Evolutionary conservation across 78 protist genomes (phyloP).

Genomic region (Acrasis kona): DNA sequence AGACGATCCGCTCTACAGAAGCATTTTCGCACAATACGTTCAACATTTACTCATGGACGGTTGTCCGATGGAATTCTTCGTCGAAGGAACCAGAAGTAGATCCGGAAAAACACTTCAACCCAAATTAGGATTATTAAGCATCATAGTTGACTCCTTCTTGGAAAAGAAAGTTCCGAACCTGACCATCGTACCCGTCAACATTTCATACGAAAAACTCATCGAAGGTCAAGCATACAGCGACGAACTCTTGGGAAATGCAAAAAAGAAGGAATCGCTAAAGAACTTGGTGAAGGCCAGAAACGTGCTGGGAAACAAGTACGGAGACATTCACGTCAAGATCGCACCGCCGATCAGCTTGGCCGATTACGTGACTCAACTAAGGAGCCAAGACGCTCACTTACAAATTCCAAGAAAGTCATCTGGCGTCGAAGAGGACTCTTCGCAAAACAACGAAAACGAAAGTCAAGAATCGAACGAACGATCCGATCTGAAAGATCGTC

Average conservation of each 20-base stretch:
- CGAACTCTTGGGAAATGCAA: conserved; percentile 8
- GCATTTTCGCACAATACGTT: conserved; percentile 13
- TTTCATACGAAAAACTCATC: conserved; percentile 18
- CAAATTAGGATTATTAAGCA: conserved; percentile 16
- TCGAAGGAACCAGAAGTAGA: conserved; percentile 21
- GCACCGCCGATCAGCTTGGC: conserved; percentile 13
- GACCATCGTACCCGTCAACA: background rate
- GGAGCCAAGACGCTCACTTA: too few species aligned
- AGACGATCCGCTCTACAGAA: conserved; percentile 14
- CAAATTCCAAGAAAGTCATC: too few species aligned
- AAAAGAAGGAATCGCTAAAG: background rate
- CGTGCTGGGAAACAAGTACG: conserved; percentile 1
- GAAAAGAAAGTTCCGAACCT: background rate
- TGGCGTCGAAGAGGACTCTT: too few species aligned
- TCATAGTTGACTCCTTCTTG: background rate
- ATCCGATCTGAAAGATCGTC: too few species aligned
- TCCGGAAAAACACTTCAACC: conserved; percentile 20
- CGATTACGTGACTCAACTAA: too few species aligned
- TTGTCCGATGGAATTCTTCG: conserved; percentile 12
- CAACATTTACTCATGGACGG: conserved; percentile 11
- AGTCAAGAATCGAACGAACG: too few species aligned
- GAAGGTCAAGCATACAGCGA: background rate
- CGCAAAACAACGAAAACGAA: too few species aligned
- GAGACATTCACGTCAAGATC: background rate
- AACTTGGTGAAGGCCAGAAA: conserved; percentile 6